Evolutionary conservation across 345 rosid species (phyloP), one percentile per base, ranked within the genome.

Genomic region (Eucalyptus curtisii): DNA sequence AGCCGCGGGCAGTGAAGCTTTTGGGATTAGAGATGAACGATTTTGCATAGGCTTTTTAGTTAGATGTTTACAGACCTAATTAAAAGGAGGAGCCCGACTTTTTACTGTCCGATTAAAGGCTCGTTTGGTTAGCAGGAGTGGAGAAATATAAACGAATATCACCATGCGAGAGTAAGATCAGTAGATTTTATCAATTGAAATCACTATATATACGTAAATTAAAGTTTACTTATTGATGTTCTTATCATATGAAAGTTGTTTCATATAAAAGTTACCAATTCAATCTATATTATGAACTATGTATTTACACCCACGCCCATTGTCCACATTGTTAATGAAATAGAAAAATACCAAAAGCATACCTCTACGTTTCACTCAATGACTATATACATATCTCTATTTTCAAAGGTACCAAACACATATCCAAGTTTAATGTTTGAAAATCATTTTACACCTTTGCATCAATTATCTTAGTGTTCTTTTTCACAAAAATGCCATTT

Each of bases 1-100:
- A 7, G 40, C 37, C 2, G 3, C 3, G 20, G 0, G 0, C 0
- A 7, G 76, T n/a, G 31, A n/a, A 15, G 40, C 31, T n/a, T 7
- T 64, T 64, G 76, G 40, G 37, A 15, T 64, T 64, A 64, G 20
- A 64, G 37, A 64, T 0, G 76, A 64, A n/a, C 76, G 40, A 64
- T 15, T 15, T n/a, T 6, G 76, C 11, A 64, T 64, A 4, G 76
- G 10, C 76, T 64, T n/a, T n/a, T 64, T n/a, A 64, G 40, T 64
- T n/a, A 64, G 37, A 64, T 14, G 76, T 7, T 64, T 15, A n/a
- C 0, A 64, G 37, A 6, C 37, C 40, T 14, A 15, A 64, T n/a
- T 64, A 64, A n/a, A 64, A n/a, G 76, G 40, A 64, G 20, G 20
- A 64, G 76, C 76, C 76, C 11, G 37, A 64, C 40, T 64, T 64